Base-by-base conservation (phyloP, 371 early-diverging fungal species). In the Nosema bombycis region DNA sequence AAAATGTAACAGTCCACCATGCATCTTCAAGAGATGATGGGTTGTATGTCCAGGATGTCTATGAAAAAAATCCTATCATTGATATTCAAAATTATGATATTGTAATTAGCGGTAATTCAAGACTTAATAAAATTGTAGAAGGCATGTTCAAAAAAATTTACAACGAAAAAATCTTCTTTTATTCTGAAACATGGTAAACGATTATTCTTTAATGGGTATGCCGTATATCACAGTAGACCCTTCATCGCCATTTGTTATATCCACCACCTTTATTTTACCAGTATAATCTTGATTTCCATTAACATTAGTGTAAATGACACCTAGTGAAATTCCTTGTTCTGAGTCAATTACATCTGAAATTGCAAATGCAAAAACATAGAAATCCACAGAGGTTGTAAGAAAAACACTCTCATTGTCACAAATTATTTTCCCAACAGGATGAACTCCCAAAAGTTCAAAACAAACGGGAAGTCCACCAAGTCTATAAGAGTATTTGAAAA, bases 151-250 rank as follows among this genome's bases (percentile, higher is more conserved):
- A 61, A 55, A 70, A 79, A 15, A 34, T 79, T 21, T 72, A 78
- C 54, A 58, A 70, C 38, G 71, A 71, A 62, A 58, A 56, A 23
- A 58, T 77, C 30, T n/a, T 15, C n/a, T 75, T 84, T 38, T 81
- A 84, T 36, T 65, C 78, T 21, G 84, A 84, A 46, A 83, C 83
- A 55, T 84, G 84, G 84, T 84, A 75, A 70, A 46, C 18, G 18
- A 46, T 18, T 18, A 10, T 46, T 18, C 18, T 6, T 46, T 18
- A 46, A 46, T 10, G 10, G 46, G 46, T 60, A 28, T 60, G n/a
- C 69, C 69, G 18, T 36, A 2, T 1, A 69, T 69, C 28, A 10
- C 10, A 28, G 55, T 26, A 46, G n/a, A 69, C 24, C 37, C 55
- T 29, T 28, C 69, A 4, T 69, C 33, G 2, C 21, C 37, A 69